Base-by-base conservation (phyloP, 768 basidiomycete genomes). In the Termitomyces sp. region DNA sequence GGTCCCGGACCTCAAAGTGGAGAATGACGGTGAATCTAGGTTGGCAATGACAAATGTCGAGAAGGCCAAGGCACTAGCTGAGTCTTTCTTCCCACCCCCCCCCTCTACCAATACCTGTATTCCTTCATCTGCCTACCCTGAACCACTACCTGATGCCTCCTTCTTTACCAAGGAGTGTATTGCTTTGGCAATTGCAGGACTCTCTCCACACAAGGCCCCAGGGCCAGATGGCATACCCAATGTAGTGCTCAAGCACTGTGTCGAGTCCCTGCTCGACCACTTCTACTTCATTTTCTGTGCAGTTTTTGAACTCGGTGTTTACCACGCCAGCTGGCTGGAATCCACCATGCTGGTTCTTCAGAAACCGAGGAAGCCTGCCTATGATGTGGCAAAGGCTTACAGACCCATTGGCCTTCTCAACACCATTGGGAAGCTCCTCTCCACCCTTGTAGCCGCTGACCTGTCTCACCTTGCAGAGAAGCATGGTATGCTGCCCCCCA, bases 221-320 rank as follows among this genome's bases (percentile, higher is more conserved):
- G 22, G 45, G 4, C 24, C 4, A 5, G 45, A 46, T 46, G 18
- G 42, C 18, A 42, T 42, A 0, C 70, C 68, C 7, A 71, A 71
- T 52, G 64, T 71, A 65, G 69, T 69, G 59, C 65, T 68, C 52
- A 56, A 42, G 7, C 7, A 18, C 2, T 42, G 42, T 6, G 0
- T 18, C 4, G 16, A 42, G 1, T 4, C 18, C 1, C 16, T 42
- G 1, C 16, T 42, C 13, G 7, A 42, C 2, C 22, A 24, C 24
- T 15, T 24, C 1, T 24, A 13, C 44, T 45, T 46, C 45, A 46
- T 46, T 1, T 46, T 46, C 11, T 1, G 11, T 3, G 22, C 45
- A 0, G 12, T 24, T 0, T 24, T 46, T 24, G 13, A 46, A 5
- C 45, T 46, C 2, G 22, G 15, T 12, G 22, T 46, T 1, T 46